Percentiles rank a stretch among this genome's conserved stretches.
phyloP scores from a whole-genome alignment of 1,284 basidiomycete species.

The Laetiporus sulphureus region DNA sequence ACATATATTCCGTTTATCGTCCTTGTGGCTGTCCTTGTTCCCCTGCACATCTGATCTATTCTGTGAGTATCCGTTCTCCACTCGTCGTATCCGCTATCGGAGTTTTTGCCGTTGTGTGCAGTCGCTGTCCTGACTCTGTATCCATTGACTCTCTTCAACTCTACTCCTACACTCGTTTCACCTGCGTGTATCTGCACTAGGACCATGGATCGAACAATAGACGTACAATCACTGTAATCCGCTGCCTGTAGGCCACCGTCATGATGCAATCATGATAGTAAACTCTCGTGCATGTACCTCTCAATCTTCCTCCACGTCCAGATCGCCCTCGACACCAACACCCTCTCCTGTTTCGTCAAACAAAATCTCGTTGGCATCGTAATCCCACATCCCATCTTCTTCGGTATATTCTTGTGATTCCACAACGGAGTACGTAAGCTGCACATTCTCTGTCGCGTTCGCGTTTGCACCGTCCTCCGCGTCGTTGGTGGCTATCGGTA shows the following conservation, averaged over 20 bases:
- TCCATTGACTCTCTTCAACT: conserved; percentile 5
- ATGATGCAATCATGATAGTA: conserved; percentile 1
- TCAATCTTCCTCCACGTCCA: conserved; percentile 62
- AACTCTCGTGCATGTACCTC: not conserved
- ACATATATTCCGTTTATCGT: conserved; percentile 77
- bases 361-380: conserved; percentile 35
- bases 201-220: too few species aligned
- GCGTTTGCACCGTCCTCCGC: not conserved
- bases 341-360: conserved; percentile 68
- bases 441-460: conserved; percentile 4
- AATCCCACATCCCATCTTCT: conserved; percentile 29
- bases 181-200: too few species aligned
- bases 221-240: too few species aligned
- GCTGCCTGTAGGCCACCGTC: too few species aligned
- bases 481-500: conserved; percentile 3
- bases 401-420: conserved; percentile 22
- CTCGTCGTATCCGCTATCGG: not conserved
- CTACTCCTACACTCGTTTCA: not conserved
- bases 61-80: too few species aligned
- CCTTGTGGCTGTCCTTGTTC: conserved; percentile 59
- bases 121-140: too few species aligned
- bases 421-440: conserved; percentile 12
- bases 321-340: conserved; percentile 61
- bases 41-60: conserved; percentile 15
- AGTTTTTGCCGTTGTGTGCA: too few species aligned